Percentiles rank a stretch among this genome's conserved stretches.
Evolutionary conservation across 805 yeast genomes (phyloP).

Genomic region (Candida insectalens): DNA sequence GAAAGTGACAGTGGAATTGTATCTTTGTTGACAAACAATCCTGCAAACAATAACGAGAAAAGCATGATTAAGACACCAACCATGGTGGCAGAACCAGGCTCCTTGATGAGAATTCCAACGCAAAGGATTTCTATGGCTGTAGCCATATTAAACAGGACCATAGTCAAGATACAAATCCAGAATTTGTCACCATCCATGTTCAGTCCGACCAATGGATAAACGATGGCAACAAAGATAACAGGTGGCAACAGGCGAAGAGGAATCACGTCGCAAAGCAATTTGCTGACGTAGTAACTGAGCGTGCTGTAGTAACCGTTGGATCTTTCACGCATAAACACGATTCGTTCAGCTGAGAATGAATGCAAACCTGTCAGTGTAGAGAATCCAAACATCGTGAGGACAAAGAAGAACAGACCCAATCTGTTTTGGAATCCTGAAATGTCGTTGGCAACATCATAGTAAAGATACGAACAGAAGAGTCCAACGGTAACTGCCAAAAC

Average conservation of each 20-base stretch:
- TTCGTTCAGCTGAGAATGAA: constrained; percentile 79
- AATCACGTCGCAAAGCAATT: constrained; percentile 82
- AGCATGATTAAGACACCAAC: constrained; percentile 75
- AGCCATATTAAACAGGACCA: constrained; percentile 79
- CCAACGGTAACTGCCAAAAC: constrained; percentile 70
- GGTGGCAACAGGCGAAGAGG: constrained; percentile 95
- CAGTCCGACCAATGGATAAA: constrained; percentile 87
- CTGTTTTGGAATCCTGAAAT: constrained; percentile 96
- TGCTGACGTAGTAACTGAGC: constrained; percentile 72
- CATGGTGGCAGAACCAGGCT: constrained; percentile 88
- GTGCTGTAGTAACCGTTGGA: constrained; percentile 93
- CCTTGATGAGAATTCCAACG: constrained; percentile 80
- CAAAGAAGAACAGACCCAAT: constrained; percentile 84
- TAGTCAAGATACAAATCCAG: constrained; percentile 53
- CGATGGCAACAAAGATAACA: constrained; percentile 61
- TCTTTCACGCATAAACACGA: constrained; percentile 85
- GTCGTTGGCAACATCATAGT: constrained; percentile 76
- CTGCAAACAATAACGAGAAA: constrained; percentile 86
- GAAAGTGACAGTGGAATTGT: constrained; percentile 37
- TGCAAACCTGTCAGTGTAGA: constrained; percentile 87
- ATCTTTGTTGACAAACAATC: constrained; percentile 82
- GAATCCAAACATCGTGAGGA: constrained; percentile 88
- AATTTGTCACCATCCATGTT: constrained; percentile 71
- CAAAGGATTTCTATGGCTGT: constrained; percentile 78
- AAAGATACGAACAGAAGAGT: constrained; percentile 73